A percentile compares a stretch with the other conserved stretches of the same genome.
phyloP scores from a whole-genome alignment of 2,329 filamentous ascomycete species.

The Colletotrichum limetticola region DNA sequence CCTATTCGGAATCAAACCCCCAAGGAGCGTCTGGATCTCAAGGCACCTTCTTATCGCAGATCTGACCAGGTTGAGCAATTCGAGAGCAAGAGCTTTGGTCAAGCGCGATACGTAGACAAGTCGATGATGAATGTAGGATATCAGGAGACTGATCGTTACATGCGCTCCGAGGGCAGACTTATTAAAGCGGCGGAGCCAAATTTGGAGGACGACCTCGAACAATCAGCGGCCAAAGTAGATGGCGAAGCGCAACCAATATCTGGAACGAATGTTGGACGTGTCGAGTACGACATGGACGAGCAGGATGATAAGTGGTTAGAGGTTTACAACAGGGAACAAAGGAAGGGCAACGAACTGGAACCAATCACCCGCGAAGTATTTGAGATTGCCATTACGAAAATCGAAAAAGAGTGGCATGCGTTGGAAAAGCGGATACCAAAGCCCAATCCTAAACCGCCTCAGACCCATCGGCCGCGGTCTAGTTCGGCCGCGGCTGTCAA shows the following conservation, averaged over 20 bases:
- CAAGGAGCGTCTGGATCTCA: conserved; percentile 82
- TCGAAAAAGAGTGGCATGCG: conserved; percentile 98
- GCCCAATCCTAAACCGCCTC: conserved; percentile 93
- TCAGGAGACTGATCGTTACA: conserved; percentile 91
- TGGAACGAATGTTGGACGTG: conserved; percentile 73
- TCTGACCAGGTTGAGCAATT: conserved; percentile 84
- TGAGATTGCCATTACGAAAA: conserved; percentile 98
- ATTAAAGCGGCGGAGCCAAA: conserved; percentile 71
- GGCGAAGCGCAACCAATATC: conserved; percentile 62
- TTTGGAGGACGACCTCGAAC: conserved; percentile 68
- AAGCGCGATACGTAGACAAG: conserved; percentile 93
- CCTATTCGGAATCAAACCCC: conserved; percentile 83
- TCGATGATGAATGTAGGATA: conserved; percentile 97
- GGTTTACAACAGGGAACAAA: conserved; percentile 76
- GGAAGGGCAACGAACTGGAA: conserved; percentile 79
- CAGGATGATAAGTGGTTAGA: conserved; percentile 98
- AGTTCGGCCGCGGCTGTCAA: conserved; percentile 96
- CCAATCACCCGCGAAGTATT: conserved; percentile 93
- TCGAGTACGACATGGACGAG: conserved; percentile 99
- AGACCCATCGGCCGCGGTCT: conserved; percentile 91
- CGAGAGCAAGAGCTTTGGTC: conserved; percentile 86
- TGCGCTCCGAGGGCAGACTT: conserved; percentile 79
- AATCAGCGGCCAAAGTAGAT: conserved; percentile 61
- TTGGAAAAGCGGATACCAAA: conserved; percentile 97
- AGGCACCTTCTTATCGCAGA: conserved; percentile 78